Percentiles rank a stretch among this genome's conserved stretches.
These are phyloP conservation scores for Carallia brachiata DNA, from an alignment of 345 rosid species.

Conservation along the genomic window DNA sequence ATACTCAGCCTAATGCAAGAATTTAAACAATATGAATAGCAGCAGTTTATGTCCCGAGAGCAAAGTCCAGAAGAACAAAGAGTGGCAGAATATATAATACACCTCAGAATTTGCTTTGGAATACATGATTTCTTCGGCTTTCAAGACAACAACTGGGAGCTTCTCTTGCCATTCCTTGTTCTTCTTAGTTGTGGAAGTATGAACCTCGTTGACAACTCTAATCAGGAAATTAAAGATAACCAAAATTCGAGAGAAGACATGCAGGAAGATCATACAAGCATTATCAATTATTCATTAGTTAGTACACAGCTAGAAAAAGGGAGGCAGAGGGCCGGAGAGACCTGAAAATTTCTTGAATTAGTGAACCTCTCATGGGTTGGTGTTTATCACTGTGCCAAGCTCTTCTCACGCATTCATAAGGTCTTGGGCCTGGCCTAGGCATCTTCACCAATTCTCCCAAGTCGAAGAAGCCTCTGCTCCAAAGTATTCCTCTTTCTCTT, in stretches of 20 bases:
- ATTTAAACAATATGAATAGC: too few relatives aligned
- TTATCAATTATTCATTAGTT: too few relatives aligned
- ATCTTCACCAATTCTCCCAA: slow-evolving; percentile 29
- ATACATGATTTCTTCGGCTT: slow-evolving; percentile 68
- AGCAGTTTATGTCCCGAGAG: too few relatives aligned
- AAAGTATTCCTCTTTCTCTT: slow-evolving; percentile 5
- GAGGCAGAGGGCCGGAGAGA: not conserved
- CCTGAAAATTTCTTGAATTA: slow-evolving; percentile 74
- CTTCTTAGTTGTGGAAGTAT: slow-evolving; percentile 50
- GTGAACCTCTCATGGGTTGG: slow-evolving; percentile 72
- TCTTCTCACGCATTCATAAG: slow-evolving; percentile 68
- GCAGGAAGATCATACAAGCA: too few relatives aligned
- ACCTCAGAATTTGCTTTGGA: slow-evolving; percentile 80
- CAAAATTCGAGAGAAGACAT: not conserved
- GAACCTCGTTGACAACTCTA: slow-evolving; percentile 60
- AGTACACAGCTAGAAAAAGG: too few relatives aligned
- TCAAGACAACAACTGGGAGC: slow-evolving; percentile 68
- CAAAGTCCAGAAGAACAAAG: too few relatives aligned
- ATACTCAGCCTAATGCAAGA: slow-evolving; percentile 50
- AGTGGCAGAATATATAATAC: not conserved
- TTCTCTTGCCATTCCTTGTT: slow-evolving; percentile 81
- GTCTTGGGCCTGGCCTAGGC: slow-evolving; percentile 76
- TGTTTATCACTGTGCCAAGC: slow-evolving; percentile 83
- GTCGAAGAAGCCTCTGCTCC: slow-evolving; percentile 11
- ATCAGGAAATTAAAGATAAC: not conserved